Base-by-base conservation (phyloP, 257 asterid species). In the Solanum habrochaites region DNA sequence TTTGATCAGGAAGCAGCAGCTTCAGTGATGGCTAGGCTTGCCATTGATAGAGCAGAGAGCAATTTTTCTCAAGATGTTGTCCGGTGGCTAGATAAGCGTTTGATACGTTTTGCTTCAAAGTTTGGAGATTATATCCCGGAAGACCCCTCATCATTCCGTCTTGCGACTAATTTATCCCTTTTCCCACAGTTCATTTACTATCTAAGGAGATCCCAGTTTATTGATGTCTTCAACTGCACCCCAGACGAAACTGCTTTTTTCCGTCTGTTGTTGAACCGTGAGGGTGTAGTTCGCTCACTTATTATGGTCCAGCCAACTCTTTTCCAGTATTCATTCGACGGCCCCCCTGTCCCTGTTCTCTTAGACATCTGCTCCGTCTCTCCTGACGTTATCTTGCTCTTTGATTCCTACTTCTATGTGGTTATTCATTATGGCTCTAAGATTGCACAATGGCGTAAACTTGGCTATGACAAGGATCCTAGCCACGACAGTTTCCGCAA, bases 1-100 rank as follows among this genome's bases (percentile, higher is more conserved):
- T 97, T 97, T 85, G 99, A 97, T 87, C 99, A 97, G 86, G 99
- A 97, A 90, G 93, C 97, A 69, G 99, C 99, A 10, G 99, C 99
- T 80, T 86, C 99, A 16, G 95, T 95, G 78, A 94, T 95, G 95
- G 98, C 99, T 40, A 90, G 96, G 85, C 94, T 97, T n/a, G 94
- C 99, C 49, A 89, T 93, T 82, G 89, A 95, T 87, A 92, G 88
- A 87, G 88, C 92, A 0, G 92, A 92, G 88, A 91, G 85, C 60
- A 89, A 4, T 69, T 90, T 88, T 7, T 56, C 95, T 39, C 89
- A 82, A 18, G 99, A 95, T 80, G 96, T 97, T n/a, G 90, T 92
- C 85, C 90, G 93, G 82, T 97, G 99, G 99, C 88, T 97, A 32
- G 99, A 97, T 83, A 92, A 93, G 88, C 88, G 16, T 74, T 89